Evolutionary conservation across 495 filamentous ascomycete genomes (phyloP), one percentile per base, ranked within the genome.

Genomic region (Hypoxylon crocopeplum): DNA sequence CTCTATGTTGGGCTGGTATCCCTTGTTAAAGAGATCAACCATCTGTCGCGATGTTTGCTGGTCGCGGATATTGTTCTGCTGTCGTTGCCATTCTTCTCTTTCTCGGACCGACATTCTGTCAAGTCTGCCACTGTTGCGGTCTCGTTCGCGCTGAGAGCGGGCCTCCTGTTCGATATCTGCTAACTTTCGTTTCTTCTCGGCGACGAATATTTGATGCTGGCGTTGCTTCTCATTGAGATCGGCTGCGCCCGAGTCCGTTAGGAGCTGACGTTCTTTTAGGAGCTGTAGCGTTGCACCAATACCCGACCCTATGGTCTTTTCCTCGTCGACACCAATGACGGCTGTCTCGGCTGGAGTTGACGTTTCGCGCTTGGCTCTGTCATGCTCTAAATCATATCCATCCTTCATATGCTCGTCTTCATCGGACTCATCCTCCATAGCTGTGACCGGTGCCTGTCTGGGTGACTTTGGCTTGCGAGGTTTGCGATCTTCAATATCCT

Each of bases 1-100:
- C 69, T 96, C 84, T 20, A 98, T 86, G 66, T 89, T 86, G 2
- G 94, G 94, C 73, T 89, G 91, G 76, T 97, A 98, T 49, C 91
- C 85, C 45, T 84, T 83, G 64, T 87, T 88, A 76, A 93, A 98
- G 39, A 93, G 80, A 48, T 93, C 87, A 21, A 89, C 88, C 72
- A 93, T 82, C 64, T 90, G 82, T 47, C 89, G 83, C 11, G 90
- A 85, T 62, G 94, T 88, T 41, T 86, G 82, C 66, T 89, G 86
- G 52, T 98, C 94, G 53, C 93, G 87, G 54, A 85, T 81, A 56
- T 87, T 88, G 77, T 98, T 98, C 75, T 95, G 88, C 69, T 84
- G 84, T 5, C 90, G 86, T 0, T 91, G 88, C 73, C 91, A 86
- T 48, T 95, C 92, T 70, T 98, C 93, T n/a, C 90, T 85, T 69